Evolutionary conservation across 2,329 filamentous ascomycete genomes (phyloP).

Genomic region (Xylariaceae sp.): DNA sequence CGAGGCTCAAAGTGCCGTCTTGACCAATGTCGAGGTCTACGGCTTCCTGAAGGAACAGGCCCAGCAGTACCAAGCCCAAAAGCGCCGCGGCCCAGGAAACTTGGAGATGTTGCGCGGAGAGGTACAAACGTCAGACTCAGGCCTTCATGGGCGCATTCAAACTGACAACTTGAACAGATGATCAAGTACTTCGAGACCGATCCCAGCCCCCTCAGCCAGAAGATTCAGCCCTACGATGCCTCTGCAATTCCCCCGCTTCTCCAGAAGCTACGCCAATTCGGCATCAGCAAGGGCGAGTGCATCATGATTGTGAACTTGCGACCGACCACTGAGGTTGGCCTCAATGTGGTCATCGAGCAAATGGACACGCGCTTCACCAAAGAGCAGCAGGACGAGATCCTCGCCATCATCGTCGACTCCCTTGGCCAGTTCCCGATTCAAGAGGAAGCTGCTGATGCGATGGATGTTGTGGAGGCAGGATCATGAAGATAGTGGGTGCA

Average conservation of each 20-base stretch:
- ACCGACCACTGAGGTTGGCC: conserved; percentile 53
- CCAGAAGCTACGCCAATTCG: conserved; percentile 52
- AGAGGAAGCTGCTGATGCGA: conserved; percentile 36
- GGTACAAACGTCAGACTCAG: conserved; percentile 40
- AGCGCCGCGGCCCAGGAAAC: conserved; percentile 54
- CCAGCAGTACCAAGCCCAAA: conserved; percentile 48
- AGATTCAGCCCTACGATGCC: conserved; percentile 52
- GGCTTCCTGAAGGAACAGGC: conserved; percentile 60
- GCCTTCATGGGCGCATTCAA: not conserved
- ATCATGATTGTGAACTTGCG: conserved; percentile 67
- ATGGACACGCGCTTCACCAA: conserved; percentile 59
- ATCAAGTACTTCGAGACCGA: conserved; percentile 56
- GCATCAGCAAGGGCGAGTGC: conserved; percentile 65
- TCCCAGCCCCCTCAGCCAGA: conserved; percentile 56
- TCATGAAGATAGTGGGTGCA: conserved; percentile 1
- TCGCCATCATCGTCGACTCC: conserved; percentile 54
- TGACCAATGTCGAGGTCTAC: conserved; percentile 74
- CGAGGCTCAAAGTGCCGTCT: conserved; percentile 65
- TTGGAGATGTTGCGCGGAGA: conserved; percentile 62
- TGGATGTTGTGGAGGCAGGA: conserved; percentile 33
- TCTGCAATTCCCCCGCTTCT: conserved; percentile 53
- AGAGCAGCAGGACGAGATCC: conserved; percentile 57
- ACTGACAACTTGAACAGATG: conserved; percentile 42
- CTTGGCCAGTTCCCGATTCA: conserved; percentile 51
- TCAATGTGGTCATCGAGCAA: conserved; percentile 66